A percentile compares a stretch with the other conserved stretches of the same genome.
These are phyloP conservation scores for Trichopus zeylanicus DNA, from an alignment of 116 monocot species.

Conservation along the genomic window DNA sequence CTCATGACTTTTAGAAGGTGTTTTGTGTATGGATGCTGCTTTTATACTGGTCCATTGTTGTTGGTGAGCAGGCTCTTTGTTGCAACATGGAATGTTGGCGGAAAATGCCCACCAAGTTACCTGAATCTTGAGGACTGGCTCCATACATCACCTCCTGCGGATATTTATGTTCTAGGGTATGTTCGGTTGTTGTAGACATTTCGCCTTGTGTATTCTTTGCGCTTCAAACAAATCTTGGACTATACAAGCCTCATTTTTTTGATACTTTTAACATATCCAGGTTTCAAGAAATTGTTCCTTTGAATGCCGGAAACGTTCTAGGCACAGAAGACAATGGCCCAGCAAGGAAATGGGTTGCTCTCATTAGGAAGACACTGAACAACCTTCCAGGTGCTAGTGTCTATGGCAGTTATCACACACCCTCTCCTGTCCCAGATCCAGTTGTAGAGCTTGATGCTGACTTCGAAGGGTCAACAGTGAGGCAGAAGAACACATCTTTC, in stretches of 20 bases:
- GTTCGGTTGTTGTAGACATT: neutral
- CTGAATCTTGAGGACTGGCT: constrained; percentile 76
- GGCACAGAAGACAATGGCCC: constrained; percentile 58
- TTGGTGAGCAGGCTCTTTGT: constrained; percentile 34
- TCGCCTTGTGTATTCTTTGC: neutral
- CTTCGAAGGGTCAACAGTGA: constrained; percentile 32
- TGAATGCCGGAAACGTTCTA: constrained; percentile 74
- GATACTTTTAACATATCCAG: constrained; percentile 1
- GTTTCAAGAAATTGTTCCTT: constrained; percentile 69
- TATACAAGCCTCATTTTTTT: neutral
- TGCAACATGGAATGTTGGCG: constrained; percentile 78
- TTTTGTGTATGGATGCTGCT: neutral
- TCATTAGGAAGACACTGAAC: constrained; percentile 54
- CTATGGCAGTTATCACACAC: constrained; percentile 30
- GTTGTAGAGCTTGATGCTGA: constrained; percentile 48
- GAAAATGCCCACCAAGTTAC: constrained; percentile 64
- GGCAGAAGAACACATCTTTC: constrained; percentile 42
- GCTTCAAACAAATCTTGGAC: neutral
- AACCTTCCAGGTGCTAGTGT: constrained; percentile 26
- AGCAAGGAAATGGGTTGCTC: constrained; percentile 59
- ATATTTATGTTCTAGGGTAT: constrained; percentile 72
- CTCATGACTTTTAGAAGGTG: neutral
- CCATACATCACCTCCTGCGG: constrained; percentile 66
- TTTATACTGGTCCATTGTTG: neutral
- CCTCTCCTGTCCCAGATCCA: constrained; percentile 49